Percentiles rank a stretch among this genome's conserved stretches.
These are phyloP conservation scores for Fusarium staphyleae DNA, from an alignment of 2,329 filamentous ascomycete species.

Conservation along the genomic window DNA sequence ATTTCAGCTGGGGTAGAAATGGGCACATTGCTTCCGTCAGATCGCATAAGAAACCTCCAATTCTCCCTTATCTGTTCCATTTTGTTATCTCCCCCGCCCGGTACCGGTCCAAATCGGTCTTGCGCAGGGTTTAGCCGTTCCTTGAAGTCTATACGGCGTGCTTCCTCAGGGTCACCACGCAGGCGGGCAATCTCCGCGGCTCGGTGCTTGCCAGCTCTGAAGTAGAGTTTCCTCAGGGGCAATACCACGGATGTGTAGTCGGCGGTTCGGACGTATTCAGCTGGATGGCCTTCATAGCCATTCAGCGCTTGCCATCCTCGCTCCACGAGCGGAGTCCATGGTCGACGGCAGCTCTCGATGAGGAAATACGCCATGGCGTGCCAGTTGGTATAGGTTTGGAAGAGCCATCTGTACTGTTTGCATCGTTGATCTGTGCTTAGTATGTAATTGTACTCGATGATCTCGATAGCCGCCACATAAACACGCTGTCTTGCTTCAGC, in stretches of 20 bases:
- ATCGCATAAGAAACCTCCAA: conserved; percentile 59
- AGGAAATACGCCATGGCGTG: conserved; percentile 59
- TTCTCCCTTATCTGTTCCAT: conserved; percentile 56
- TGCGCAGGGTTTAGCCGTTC: conserved; percentile 55
- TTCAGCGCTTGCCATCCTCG: conserved; percentile 58
- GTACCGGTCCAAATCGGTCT: conserved; percentile 56
- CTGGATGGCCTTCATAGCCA: conserved; percentile 47
- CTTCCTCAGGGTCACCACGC: conserved; percentile 56
- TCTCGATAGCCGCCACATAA: conserved; percentile 75
- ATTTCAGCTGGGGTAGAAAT: conserved; percentile 20
- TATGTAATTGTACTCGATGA: conserved; percentile 72
- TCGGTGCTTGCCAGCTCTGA: conserved; percentile 60
- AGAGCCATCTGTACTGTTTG: conserved; percentile 58
- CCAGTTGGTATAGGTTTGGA: conserved; percentile 60
- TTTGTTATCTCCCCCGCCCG: conserved; percentile 55
- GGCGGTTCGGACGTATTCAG: conserved; percentile 54
- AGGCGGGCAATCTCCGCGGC: conserved; percentile 59
- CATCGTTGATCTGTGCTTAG: conserved; percentile 65
- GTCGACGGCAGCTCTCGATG: conserved; percentile 54
- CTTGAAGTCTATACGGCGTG: conserved; percentile 56
- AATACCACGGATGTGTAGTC: conserved; percentile 59
- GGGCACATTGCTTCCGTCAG: conserved; percentile 37
- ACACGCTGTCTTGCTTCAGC: conserved; percentile 71
- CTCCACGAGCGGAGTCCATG: conserved; percentile 59
- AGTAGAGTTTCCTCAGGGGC: conserved; percentile 61